These are phyloP conservation scores for Ophiocordyceps camponoti-saundersi DNA, from an alignment of 2,329 filamentous ascomycete genomes.

Conservation along the genomic window DNA sequence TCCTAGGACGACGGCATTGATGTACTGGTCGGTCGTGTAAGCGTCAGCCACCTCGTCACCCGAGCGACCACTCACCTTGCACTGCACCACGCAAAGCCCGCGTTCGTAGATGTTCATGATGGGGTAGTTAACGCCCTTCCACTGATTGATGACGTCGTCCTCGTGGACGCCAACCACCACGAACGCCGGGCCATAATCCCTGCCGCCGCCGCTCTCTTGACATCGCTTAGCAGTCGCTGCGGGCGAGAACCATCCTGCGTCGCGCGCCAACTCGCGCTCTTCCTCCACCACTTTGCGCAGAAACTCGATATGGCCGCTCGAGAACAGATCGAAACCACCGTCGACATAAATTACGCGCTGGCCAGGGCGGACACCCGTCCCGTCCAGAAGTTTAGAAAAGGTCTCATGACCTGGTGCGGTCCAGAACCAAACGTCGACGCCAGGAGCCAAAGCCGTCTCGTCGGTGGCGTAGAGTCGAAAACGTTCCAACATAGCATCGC, in stretches of 20 bases:
- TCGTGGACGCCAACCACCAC: conserved; percentile 91
- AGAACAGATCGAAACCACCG: conserved; percentile 92
- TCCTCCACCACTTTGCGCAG: conserved; percentile 57
- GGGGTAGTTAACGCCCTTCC: conserved; percentile 95
- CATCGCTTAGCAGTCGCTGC: conserved; percentile 45
- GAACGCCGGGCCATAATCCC: conserved; percentile 67
- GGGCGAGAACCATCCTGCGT: conserved; percentile 58
- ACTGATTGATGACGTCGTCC: conserved; percentile 85
- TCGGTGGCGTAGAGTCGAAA: conserved; percentile 81
- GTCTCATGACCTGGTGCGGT: conserved; percentile 44
- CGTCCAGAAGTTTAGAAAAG: conserved; percentile 53
- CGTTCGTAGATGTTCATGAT: conserved; percentile 99
- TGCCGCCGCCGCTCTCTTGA: conserved; percentile 31
- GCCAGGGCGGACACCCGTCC: conserved; percentile 53
- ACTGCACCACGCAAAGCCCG: conserved; percentile 87
- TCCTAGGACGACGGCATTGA: conserved; percentile 75
- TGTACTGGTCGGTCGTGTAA: conserved; percentile 39
- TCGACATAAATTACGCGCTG: conserved; percentile 91
- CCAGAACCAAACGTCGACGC: conserved; percentile 80
- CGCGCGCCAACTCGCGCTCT: conserved; percentile 52
- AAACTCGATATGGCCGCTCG: conserved; percentile 92
- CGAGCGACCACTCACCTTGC: conserved; percentile 44
- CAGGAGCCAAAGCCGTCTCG: conserved; percentile 59
- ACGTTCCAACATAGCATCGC: conserved; percentile 54
- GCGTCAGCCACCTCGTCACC: not conserved